phyloP scores from a whole-genome alignment of 1,139 yeast genomes.

The Protomyces gravidus region DNA sequence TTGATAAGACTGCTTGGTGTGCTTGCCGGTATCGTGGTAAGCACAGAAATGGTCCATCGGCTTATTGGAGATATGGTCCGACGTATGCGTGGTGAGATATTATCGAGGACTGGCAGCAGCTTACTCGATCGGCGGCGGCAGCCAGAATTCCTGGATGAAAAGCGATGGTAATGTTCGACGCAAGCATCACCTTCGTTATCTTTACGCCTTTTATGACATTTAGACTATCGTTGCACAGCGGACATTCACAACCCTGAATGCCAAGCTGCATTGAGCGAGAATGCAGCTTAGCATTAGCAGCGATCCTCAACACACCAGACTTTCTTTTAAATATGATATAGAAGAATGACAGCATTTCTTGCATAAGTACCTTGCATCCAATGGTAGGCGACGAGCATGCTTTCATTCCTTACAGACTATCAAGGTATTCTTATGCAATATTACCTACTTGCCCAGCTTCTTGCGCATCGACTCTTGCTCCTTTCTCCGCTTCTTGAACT shows the following conservation, averaged over 20 bases:
- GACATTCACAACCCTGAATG: too few relatives aligned
- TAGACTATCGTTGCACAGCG: too few relatives aligned
- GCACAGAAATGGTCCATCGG: slow-evolving; percentile 44
- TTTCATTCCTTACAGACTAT: too few relatives aligned
- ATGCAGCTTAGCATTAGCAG: too few relatives aligned
- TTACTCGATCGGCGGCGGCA: slow-evolving; percentile 1
- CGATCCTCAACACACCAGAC: too few relatives aligned
- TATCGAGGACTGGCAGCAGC: background rate
- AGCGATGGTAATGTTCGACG: background rate
- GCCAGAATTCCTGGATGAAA: too few relatives aligned
- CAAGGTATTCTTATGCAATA: background rate
- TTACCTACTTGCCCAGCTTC: slow-evolving; percentile 38
- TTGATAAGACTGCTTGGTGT: slow-evolving; percentile 74
- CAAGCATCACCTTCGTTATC: background rate
- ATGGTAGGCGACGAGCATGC: too few relatives aligned
- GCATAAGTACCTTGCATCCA: too few relatives aligned
- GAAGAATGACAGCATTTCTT: too few relatives aligned
- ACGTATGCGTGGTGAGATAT: background rate
- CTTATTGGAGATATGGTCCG: background rate
- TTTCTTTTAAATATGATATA: too few relatives aligned
- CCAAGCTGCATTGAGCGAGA: too few relatives aligned
- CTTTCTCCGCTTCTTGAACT: slow-evolving; percentile 48
- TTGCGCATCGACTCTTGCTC: slow-evolving; percentile 45
- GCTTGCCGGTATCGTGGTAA: slow-evolving; percentile 62
- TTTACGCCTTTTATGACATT: background rate